phyloP scores from a whole-genome alignment of 768 basidiomycete genomes.

The Auriscalpium microsporum region DNA sequence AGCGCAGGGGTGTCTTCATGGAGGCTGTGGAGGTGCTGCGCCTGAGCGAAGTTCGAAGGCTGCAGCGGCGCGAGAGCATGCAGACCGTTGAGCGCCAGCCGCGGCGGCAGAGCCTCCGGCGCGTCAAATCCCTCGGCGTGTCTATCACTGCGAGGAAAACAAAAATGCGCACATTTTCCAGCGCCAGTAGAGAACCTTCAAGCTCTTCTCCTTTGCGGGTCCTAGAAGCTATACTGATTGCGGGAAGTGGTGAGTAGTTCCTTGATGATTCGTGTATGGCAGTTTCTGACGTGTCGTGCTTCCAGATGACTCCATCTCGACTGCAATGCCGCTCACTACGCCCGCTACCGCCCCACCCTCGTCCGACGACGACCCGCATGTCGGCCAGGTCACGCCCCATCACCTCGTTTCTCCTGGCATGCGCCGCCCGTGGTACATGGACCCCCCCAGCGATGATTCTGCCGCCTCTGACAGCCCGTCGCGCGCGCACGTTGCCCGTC shows the following conservation, averaged over 20 bases:
- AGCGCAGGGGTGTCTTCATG: conserved; percentile 42
- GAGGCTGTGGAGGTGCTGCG: conserved; percentile 45
- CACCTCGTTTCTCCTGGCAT: conserved; percentile 56
- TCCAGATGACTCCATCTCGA: conserved; percentile 39
- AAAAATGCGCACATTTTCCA: not conserved
- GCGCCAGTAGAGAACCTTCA: not conserved
- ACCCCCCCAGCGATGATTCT: conserved; percentile 2
- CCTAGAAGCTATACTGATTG: conserved; percentile 18
- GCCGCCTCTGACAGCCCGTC: conserved; percentile 1
- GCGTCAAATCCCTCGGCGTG: conserved; percentile 4
- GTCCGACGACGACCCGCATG: conserved; percentile 57
- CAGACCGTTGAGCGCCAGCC: not conserved
- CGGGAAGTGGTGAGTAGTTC: conserved; percentile 26
- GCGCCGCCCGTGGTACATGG: conserved; percentile 24
- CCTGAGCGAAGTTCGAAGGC: conserved; percentile 22
- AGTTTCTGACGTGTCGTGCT: not conserved
- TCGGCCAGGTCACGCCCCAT: conserved; percentile 64
- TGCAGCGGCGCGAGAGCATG: conserved; percentile 13
- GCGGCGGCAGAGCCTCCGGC: conserved; percentile 11
- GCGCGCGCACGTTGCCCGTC: not conserved
- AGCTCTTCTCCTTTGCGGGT: conserved; percentile 18
- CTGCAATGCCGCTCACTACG: no score
- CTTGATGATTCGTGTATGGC: not conserved
- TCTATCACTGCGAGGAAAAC: not conserved
- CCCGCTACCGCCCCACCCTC: conserved; percentile 20